A percentile compares a stretch with the other conserved stretches of the same genome.
These are phyloP conservation scores for Metschnikowia peoriensis DNA, from an alignment of 805 yeast genomes.

Conservation along the genomic window DNA sequence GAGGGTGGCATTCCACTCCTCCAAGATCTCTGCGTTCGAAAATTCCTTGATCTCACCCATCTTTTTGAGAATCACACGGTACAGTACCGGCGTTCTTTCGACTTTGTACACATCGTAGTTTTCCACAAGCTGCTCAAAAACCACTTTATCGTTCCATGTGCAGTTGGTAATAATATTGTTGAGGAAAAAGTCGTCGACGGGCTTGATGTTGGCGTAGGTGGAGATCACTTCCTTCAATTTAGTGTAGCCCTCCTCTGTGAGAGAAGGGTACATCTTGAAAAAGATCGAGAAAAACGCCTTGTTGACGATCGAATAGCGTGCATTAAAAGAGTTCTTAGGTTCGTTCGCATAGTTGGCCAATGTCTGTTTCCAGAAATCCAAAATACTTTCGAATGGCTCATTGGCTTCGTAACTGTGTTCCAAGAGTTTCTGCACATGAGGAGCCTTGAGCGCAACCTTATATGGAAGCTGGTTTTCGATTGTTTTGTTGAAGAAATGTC, in stretches of 20 bases:
- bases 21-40: conserved; percentile 49
- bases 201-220: conserved; percentile 53
- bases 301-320: conserved; percentile 70
- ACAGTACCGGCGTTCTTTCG: conserved; percentile 63
- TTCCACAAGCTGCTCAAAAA: conserved; percentile 60
- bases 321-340: conserved; percentile 45
- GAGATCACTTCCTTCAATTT: conserved; percentile 57
- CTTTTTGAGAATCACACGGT: conserved; percentile 71
- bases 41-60: conserved; percentile 61
- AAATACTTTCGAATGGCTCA: conserved; percentile 55
- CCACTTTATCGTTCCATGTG: conserved; percentile 64
- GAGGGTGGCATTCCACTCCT: conserved; percentile 54
- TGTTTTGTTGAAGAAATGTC: conserved; percentile 72
- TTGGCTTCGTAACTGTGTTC: conserved; percentile 58
- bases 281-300: conserved; percentile 67
- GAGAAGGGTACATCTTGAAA: conserved; percentile 54
- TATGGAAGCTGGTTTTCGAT: conserved; percentile 71
- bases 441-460: conserved; percentile 65
- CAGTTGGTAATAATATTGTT: conserved; percentile 70
- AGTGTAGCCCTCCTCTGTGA: conserved; percentile 52
- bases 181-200: conserved; percentile 76
- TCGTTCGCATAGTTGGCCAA: conserved; percentile 51
- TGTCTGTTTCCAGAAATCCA: conserved; percentile 62
- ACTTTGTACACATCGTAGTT: conserved; percentile 59
- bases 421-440: conserved; percentile 64